These are phyloP conservation scores for Pholiota molesta DNA, from an alignment of 768 basidiomycete genomes.

Conservation along the genomic window DNA sequence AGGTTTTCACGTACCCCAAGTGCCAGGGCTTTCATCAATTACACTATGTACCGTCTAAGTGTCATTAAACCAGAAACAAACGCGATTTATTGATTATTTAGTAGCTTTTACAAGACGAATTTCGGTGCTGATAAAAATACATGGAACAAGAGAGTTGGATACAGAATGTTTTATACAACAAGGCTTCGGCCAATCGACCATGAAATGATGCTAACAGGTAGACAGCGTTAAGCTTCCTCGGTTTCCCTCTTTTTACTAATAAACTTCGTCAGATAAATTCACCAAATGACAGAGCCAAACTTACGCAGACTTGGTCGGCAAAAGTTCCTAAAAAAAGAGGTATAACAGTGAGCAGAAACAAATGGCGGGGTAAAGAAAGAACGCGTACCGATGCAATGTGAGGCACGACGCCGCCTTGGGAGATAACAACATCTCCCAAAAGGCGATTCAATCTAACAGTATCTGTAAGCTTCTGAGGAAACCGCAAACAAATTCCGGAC, in stretches of 20 bases:
- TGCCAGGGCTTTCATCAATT: too few relatives aligned
- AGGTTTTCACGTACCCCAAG: too few relatives aligned
- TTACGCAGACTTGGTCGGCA: constrained; percentile 44
- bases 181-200: too few relatives aligned
- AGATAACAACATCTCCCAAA: constrained; percentile 86
- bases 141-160: too few relatives aligned
- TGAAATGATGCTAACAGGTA: not conserved
- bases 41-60: too few relatives aligned
- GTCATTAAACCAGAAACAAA: too few relatives aligned
- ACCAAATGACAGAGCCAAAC: not conserved
- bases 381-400: constrained; percentile 57
- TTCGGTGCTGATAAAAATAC: too few relatives aligned
- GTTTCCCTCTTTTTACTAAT: constrained; percentile 43
- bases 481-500: not conserved
- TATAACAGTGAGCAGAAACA: constrained; percentile 6
- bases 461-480: not conserved
- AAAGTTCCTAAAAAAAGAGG: constrained; percentile 35
- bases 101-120: too few relatives aligned
- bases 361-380: not conserved
- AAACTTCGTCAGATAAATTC: not conserved
- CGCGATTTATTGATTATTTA: too few relatives aligned
- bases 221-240: constrained; percentile 12
- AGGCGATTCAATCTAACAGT: constrained; percentile 61
- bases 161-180: too few relatives aligned
- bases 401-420: constrained; percentile 93